phyloP scores from a whole-genome alignment of 768 basidiomycete genomes.

The Myochromella boudieri region DNA sequence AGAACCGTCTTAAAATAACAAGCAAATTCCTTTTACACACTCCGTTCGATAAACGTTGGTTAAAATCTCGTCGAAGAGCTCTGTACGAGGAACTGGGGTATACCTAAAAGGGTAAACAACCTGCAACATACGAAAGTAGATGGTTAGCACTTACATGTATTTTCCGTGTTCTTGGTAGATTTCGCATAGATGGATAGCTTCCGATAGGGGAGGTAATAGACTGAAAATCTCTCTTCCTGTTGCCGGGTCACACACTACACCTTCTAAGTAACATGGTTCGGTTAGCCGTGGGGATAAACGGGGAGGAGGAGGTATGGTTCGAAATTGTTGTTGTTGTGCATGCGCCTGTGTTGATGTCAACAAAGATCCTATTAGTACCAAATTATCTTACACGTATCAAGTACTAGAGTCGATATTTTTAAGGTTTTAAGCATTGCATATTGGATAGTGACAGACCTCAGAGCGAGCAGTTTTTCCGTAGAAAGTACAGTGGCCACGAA shows the following conservation, averaged over 20 bases:
- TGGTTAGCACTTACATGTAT: slow-evolving; percentile 43
- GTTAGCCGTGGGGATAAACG: slow-evolving; percentile 39
- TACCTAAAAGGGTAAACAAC: slow-evolving; percentile 38
- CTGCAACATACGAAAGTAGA: background rate
- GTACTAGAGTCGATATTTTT: too few relatives aligned
- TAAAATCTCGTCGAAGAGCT: slow-evolving; percentile 59
- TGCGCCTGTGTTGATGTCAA: slow-evolving; percentile 20
- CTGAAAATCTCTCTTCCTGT: slow-evolving; percentile 44
- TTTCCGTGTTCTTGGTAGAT: slow-evolving; percentile 64
- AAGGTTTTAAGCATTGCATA: too few relatives aligned
- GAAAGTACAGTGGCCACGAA: slow-evolving; percentile 53
- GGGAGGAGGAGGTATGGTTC: slow-evolving; percentile 6
- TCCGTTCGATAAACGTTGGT: slow-evolving; percentile 51
- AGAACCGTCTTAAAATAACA: background rate
- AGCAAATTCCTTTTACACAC: slow-evolving; percentile 24
- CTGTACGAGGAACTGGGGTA: slow-evolving; percentile 48
- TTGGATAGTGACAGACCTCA: slow-evolving; percentile 66
- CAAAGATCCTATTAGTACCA: background rate
- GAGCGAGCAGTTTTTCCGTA: slow-evolving; percentile 67
- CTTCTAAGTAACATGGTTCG: slow-evolving; percentile 34
- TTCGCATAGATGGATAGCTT: slow-evolving; percentile 62
- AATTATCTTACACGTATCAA: slow-evolving; percentile 48
- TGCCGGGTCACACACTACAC: slow-evolving; percentile 29
- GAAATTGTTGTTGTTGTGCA: slow-evolving; percentile 18
- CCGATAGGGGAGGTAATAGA: slow-evolving; percentile 53